Conservation (phyloP, 257 asterid genomes). For the Solanum chmielewskii region DNA sequence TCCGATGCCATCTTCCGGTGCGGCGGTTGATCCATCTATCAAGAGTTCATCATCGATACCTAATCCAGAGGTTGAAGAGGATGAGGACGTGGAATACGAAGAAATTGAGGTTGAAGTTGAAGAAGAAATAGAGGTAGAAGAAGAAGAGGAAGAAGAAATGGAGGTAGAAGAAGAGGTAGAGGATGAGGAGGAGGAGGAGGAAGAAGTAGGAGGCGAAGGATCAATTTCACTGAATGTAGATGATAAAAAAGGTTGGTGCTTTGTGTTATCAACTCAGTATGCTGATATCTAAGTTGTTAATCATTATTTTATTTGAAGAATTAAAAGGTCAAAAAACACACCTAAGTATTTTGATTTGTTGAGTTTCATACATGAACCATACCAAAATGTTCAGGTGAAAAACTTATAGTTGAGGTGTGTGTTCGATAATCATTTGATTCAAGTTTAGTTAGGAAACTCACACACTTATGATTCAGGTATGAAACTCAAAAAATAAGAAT, state of each 20-base stretch:
- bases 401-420: neutral
- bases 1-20: constrained; percentile 10
- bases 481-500: neutral
- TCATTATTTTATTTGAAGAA: neutral
- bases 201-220: neutral
- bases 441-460: neutral
- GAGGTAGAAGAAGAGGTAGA: neutral
- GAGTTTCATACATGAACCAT: neutral
- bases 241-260: neutral
- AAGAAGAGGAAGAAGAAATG: neutral
- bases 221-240: neutral
- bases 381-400: neutral
- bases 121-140: neutral
- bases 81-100: neutral
- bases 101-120: neutral
- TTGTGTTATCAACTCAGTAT: neutral
- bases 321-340: neutral
- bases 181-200: neutral
- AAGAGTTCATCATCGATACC: neutral
- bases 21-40: neutral
- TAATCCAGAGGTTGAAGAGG: constrained; percentile 2
- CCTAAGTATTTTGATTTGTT: neutral
- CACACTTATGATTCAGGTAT: neutral
- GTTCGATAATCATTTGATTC: neutral
- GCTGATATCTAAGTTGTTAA: neutral